Conservation (phyloP, 768 basidiomycete species). For the Pholiota molesta region DNA sequence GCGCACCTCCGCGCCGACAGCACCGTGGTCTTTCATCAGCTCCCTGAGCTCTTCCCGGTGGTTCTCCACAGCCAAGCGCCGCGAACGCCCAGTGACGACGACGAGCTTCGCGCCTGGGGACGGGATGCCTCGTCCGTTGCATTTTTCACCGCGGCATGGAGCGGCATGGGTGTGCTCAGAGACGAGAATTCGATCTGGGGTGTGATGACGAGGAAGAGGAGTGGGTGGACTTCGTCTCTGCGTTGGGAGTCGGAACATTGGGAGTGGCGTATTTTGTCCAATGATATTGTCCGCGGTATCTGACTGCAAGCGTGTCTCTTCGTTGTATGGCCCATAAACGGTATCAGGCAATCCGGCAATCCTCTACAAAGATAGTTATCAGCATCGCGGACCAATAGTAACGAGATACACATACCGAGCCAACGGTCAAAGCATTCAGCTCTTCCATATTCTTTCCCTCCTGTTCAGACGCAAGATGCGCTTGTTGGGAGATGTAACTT, state of each 20-base stretch:
- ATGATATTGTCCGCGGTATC: constrained; percentile 82
- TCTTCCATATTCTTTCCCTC: constrained; percentile 33
- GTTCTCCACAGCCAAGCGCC: constrained; percentile 71
- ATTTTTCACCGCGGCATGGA: constrained; percentile 59
- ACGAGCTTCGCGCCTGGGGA: constrained; percentile 42
- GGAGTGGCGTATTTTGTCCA: constrained; percentile 66
- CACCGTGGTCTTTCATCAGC: constrained; percentile 58
- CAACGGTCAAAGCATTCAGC: constrained; percentile 45
- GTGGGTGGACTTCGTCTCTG: constrained; percentile 16
- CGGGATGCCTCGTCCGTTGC: constrained; percentile 30
- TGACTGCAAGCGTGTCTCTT: constrained; percentile 71
- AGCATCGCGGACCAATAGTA: not conserved
- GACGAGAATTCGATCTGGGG: constrained; percentile 67
- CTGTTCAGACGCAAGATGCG: constrained; percentile 27
- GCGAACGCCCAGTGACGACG: constrained; percentile 73
- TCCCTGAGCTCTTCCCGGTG: constrained; percentile 72
- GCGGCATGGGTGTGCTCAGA: constrained; percentile 54
- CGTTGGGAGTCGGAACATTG: not conserved
- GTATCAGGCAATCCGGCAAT: constrained; percentile 62
- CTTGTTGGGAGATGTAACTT: constrained; percentile 23
- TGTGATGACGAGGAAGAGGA: constrained; percentile 31
- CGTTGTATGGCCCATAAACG: constrained; percentile 64
- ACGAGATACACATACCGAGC: constrained; percentile 41
- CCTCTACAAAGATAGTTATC: constrained; percentile 23
- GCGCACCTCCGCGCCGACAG: constrained; percentile 62